A percentile compares a stretch with the other conserved stretches of the same genome.
Conservation (phyloP, 352 stramenopile species). For the Phytophthora sp. region DNA sequence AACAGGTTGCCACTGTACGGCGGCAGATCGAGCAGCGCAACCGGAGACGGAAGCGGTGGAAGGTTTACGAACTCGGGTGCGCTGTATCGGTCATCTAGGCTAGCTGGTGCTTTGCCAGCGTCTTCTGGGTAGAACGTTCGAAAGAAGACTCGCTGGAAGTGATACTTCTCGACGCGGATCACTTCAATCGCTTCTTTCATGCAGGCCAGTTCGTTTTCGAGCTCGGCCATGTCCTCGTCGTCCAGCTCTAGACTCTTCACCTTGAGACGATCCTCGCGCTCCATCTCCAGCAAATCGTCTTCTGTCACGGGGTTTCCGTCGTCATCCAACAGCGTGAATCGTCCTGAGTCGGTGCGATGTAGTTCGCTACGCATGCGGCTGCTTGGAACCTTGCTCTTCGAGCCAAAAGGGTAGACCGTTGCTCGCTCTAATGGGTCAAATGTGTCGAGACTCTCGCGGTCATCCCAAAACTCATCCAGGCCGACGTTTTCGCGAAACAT, state of each 20-base stretch:
- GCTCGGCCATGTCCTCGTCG: slow-evolving; percentile 59
- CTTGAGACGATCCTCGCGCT: slow-evolving; percentile 55
- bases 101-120: slow-evolving; percentile 5
- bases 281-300: slow-evolving; percentile 55
- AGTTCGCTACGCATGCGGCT: slow-evolving; percentile 35
- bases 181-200: slow-evolving; percentile 62
- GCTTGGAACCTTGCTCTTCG: slow-evolving; percentile 38
- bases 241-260: slow-evolving; percentile 59
- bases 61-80: slow-evolving; percentile 21
- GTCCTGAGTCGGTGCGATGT: slow-evolving; percentile 37
- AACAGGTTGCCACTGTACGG: slow-evolving; percentile 77
- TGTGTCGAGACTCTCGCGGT: slow-evolving; percentile 45
- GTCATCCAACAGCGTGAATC: slow-evolving; percentile 64
- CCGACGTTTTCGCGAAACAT: slow-evolving; percentile 81
- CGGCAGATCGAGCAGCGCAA: slow-evolving; percentile 52
- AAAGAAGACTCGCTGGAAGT: slow-evolving; percentile 60
- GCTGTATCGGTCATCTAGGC: slow-evolving; percentile 1
- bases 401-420: slow-evolving; percentile 43
- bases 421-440: slow-evolving; percentile 30
- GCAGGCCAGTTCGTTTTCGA: slow-evolving; percentile 55
- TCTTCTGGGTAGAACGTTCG: slow-evolving; percentile 49
- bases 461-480: slow-evolving; percentile 69
- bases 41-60: slow-evolving; percentile 23
- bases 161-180: slow-evolving; percentile 67
- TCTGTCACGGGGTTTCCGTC: slow-evolving; percentile 63